Percentiles rank a stretch among this genome's conserved stretches.
These are phyloP conservation scores for Paramyrothecium sp. DNA, from an alignment of 2,329 filamentous ascomycete genomes.

Conservation along the genomic window DNA sequence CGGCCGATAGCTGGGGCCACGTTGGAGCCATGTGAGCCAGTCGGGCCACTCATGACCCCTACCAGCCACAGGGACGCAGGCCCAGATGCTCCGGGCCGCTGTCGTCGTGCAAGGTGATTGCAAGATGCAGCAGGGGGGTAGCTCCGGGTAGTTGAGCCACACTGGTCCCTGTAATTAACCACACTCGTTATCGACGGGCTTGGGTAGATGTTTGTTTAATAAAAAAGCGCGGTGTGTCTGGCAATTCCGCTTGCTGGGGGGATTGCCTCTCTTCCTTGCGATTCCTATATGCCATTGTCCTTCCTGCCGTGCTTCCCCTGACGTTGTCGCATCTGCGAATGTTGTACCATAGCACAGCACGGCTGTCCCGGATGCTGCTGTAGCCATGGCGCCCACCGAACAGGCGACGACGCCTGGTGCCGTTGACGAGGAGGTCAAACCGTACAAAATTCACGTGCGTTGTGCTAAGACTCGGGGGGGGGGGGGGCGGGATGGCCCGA, in stretches of 20 bases:
- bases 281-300: neutral
- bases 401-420: constrained; percentile 13
- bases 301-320: neutral
- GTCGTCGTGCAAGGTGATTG: neutral
- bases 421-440: constrained; percentile 44
- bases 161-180: neutral
- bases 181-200: neutral
- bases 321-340: neutral
- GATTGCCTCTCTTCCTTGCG: neutral
- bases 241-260: neutral
- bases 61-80: neutral
- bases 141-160: neutral
- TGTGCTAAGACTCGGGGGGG: neutral
- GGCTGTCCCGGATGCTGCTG: too few species aligned
- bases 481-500: neutral
- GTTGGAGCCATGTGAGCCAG: neutral
- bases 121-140: neutral
- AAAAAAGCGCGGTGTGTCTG: neutral
- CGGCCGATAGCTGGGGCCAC: neutral
- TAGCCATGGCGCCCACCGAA: constrained; percentile 10
- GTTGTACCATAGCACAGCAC: neutral
- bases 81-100: neutral
- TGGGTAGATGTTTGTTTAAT: neutral
- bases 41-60: neutral
- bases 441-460: constrained; percentile 58